Evolutionary conservation across 83 land plant genomes (phyloP).

Genomic region (Thuja plicata): DNA sequence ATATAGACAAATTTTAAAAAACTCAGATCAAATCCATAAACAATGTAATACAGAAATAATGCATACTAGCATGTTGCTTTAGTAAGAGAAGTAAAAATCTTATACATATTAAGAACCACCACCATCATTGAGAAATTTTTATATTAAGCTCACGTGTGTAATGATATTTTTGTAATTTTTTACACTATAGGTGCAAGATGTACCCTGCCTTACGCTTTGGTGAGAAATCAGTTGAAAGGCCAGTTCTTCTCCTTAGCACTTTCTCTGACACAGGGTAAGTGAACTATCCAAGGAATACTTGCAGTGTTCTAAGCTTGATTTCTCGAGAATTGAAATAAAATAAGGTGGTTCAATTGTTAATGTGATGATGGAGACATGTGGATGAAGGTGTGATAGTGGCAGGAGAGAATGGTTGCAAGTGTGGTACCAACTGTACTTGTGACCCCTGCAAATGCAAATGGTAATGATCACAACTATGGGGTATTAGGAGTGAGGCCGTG

Average conservation of each 20-base stretch:
- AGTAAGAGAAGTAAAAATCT: too few species aligned
- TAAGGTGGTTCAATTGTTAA: not conserved
- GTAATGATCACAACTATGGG: not conserved
- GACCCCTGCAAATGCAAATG: conserved; percentile 8
- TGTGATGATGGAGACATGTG: not conserved
- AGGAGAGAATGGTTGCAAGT: conserved; percentile 13
- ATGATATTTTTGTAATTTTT: not conserved
- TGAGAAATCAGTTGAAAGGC: not conserved
- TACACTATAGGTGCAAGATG: not conserved
- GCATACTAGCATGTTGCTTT: too few species aligned
- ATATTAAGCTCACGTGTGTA: not conserved
- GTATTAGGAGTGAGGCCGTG: too few species aligned
- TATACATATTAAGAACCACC: not conserved
- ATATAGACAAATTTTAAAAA: too few species aligned
- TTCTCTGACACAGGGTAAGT: not conserved
- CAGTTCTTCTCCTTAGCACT: not conserved
- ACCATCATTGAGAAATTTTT: not conserved
- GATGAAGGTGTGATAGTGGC: not conserved
- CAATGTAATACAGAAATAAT: too few species aligned
- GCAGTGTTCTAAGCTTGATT: not conserved
- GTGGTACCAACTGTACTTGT: conserved; percentile 10
- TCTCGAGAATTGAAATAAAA: not conserved
- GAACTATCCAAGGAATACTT: too few species aligned
- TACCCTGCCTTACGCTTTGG: not conserved
- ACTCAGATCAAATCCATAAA: too few species aligned